Base-by-base conservation (phyloP, 2,329 filamentous ascomycete genomes). In the Trichocomaceae sp. region DNA sequence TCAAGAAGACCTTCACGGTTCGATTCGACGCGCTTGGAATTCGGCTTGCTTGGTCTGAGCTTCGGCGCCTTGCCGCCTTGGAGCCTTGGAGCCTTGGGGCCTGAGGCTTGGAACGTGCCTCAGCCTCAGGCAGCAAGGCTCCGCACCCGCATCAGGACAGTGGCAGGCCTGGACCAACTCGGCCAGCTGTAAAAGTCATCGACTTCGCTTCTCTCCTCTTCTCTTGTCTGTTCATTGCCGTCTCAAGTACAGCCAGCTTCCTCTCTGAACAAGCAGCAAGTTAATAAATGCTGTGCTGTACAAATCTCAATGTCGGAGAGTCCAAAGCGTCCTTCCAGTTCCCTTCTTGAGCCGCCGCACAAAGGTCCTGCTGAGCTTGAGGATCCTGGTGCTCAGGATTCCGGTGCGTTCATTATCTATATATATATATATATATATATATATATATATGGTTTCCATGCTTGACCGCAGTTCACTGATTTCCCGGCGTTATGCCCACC, bases 361-460 rank as follows among this genome's bases (percentile, higher is more conserved):
- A 80, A 79, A 67, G 79, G 78, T 61, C 73, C 76, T 23, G 79
- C 76, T 23, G 79, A 81, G 69, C 66, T 79, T 46, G 73, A 82
- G 63, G 80, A 83, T 61, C 67, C 79, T 26, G 80, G 80, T 62
- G 79, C 80, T 61, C 77, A 77, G 64, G 79, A 81, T 59, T 72
- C 78, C 59, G 73, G 80, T 82, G 72, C 62, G 72, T 60, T 51
- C 22, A 46, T 55, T 44, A n/a, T 23, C 41, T 5, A 4, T 35
- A 17, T 44, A n/a, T n/a, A n/a, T n/a, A n/a, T n/a, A n/a, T n/a
- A n/a, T n/a, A n/a, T n/a, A n/a, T n/a, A n/a, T n/a, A n/a, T n/a
- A n/a, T n/a, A n/a, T n/a, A n/a, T n/a, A n/a, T n/a, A n/a, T n/a
- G n/a, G n/a, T 22, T 8, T 22, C 12, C 22, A 39, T 35, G 22